Evolutionary conservation across 2,329 filamentous ascomycete genomes (phyloP).

Genomic region (Fonsecaea pedrosoi): DNA sequence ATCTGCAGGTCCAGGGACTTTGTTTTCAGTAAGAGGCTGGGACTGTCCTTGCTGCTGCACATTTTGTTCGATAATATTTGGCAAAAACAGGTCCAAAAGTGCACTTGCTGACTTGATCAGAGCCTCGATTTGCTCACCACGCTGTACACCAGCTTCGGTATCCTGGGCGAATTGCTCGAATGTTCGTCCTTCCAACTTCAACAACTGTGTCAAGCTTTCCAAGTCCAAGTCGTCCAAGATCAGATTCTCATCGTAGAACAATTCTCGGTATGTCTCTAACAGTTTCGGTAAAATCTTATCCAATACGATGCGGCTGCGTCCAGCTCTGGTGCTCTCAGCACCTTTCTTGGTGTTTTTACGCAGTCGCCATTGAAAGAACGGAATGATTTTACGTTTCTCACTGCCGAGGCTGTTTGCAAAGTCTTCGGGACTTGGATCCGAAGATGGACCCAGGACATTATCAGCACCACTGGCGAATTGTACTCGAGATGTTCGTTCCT

Average conservation of each 20-base stretch:
- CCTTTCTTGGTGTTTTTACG: background rate
- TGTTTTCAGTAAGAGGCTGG: background rate
- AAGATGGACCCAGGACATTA: background rate
- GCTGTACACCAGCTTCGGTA: background rate
- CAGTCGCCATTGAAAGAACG: background rate
- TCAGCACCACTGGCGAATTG: background rate
- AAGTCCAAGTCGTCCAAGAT: background rate
- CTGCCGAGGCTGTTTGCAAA: slow-evolving; percentile 1
- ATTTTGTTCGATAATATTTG: background rate
- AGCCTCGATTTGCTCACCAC: background rate
- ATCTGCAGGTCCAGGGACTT: background rate
- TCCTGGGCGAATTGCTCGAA: background rate
- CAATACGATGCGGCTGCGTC: slow-evolving; percentile 1
- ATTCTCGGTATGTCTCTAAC: background rate
- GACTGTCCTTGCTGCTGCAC: background rate
- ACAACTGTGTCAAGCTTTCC: background rate
- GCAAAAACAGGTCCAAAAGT: background rate
- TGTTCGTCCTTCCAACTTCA: background rate
- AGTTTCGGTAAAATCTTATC: background rate
- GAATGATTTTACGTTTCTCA: background rate
- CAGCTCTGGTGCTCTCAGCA: background rate
- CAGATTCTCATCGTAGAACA: background rate
- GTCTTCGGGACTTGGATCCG: background rate
- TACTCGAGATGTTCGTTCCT: background rate
- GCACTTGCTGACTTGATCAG: background rate